phyloP scores from a whole-genome alignment of 805 yeast genomes.

The Scheffersomyces coipomensis region DNA sequence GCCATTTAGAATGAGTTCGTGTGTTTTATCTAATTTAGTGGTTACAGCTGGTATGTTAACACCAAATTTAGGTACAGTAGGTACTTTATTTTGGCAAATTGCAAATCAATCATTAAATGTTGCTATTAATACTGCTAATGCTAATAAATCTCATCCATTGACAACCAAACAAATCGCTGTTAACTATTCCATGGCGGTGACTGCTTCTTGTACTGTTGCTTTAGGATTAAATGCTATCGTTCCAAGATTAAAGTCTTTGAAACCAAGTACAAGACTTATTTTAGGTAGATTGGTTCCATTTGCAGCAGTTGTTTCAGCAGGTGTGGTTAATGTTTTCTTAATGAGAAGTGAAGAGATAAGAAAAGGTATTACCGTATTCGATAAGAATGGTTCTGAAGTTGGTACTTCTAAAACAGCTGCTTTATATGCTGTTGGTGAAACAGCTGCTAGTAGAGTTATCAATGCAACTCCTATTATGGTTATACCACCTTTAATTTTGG shows the following conservation, averaged over 20 bases:
- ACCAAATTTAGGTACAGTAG: constrained; percentile 85
- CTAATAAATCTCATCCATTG: constrained; percentile 92
- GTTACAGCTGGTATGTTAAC: constrained; percentile 98
- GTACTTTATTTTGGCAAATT: constrained; percentile 96
- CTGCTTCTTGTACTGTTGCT: constrained; percentile 95
- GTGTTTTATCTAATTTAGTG: constrained; percentile 88
- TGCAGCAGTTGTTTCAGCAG: constrained; percentile 98
- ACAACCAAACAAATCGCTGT: constrained; percentile 72
- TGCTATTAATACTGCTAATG: constrained; percentile 94
- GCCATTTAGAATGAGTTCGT: constrained; percentile 96
- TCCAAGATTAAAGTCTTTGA: constrained; percentile 73
- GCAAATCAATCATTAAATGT: constrained; percentile 96
- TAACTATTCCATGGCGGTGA: constrained; percentile 84
- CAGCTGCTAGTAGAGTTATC: constrained; percentile 91
- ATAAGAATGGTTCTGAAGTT: constrained; percentile 58
- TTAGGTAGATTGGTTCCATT: constrained; percentile 91
- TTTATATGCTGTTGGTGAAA: constrained; percentile 89
- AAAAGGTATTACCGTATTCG: constrained; percentile 75
- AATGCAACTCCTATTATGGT: constrained; percentile 99
- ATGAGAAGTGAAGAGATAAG: constrained; percentile 95
- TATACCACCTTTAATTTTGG: constrained; percentile 83
- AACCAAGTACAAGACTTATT: constrained; percentile 67
- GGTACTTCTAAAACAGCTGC: constrained; percentile 85
- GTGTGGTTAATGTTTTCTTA: constrained; percentile 90
- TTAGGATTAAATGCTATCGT: constrained; percentile 87